Evolutionary conservation across 768 basidiomycete species (phyloP).

Genomic region (Trametes elegans): DNA sequence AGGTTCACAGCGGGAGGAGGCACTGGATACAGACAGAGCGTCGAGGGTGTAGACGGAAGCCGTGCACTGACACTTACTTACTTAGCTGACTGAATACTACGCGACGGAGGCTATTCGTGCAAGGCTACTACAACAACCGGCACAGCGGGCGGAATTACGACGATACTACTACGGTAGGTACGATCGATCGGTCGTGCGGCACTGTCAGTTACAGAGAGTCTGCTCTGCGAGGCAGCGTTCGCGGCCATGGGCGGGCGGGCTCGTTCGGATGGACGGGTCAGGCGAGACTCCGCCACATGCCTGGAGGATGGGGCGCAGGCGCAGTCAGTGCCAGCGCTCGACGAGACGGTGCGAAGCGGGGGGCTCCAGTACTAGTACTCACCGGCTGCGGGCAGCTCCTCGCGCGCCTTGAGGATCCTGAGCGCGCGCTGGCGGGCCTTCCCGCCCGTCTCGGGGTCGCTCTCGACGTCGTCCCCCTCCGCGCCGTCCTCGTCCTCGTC

Average conservation of each 20-base stretch:
- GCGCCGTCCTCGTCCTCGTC: constrained; percentile 53
- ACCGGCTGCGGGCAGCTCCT: constrained; percentile 51
- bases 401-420: constrained; percentile 69
- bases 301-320: constrained; percentile 36
- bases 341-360: background rate
- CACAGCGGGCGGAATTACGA: constrained; percentile 14
- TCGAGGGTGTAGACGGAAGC: constrained; percentile 1
- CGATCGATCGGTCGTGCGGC: constrained; percentile 6
- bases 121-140: constrained; percentile 17
- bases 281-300: constrained; percentile 84
- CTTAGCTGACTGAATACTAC: no score
- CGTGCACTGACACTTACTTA: no score
- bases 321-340: background rate
- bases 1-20: constrained; percentile 18
- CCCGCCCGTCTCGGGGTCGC: constrained; percentile 44
- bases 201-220: constrained; percentile 8
- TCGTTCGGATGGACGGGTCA: no score
- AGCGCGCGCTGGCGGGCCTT: constrained; percentile 50
- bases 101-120: constrained; percentile 17
- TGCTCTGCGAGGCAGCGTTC: constrained; percentile 11
- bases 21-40: constrained; percentile 20
- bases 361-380: constrained; percentile 2
- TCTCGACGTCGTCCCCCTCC: constrained; percentile 33
- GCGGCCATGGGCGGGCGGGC: no score
- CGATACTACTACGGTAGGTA: constrained; percentile 22